phyloP scores from a whole-genome alignment of 2,329 filamentous ascomycete species.

The Neoascochyta sp. region DNA sequence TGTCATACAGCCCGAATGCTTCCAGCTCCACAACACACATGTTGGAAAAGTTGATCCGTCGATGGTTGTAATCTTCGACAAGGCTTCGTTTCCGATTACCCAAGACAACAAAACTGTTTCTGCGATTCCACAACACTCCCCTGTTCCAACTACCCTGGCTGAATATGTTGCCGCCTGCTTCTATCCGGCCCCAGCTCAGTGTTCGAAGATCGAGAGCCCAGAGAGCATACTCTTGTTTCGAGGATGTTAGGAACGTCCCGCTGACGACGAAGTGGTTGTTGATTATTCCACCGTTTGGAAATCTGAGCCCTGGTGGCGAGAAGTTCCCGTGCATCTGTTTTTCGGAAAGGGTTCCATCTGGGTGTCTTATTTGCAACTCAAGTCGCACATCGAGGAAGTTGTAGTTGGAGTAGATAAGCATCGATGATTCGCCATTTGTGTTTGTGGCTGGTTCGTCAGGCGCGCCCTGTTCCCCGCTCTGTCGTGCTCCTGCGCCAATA shows the following conservation, averaged over 20 bases:
- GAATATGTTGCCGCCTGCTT: conserved; percentile 87
- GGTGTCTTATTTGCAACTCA: conserved; percentile 81
- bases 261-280: conserved; percentile 97
- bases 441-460: conserved; percentile 27
- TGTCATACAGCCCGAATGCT: conserved; percentile 95
- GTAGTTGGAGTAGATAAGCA: conserved; percentile 99
- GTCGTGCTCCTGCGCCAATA: conserved; percentile 57
- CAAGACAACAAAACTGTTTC: conserved; percentile 93
- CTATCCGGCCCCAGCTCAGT: conserved; percentile 90
- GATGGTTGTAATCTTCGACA: conserved; percentile 97
- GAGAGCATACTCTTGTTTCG: conserved; percentile 94
- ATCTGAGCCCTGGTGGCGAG: conserved; percentile 86
- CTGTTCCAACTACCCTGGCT: conserved; percentile 98
- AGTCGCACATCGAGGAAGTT: conserved; percentile 97
- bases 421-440: conserved; percentile 54
- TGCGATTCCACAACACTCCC: conserved; percentile 85
- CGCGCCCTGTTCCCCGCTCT: conserved; percentile 39
- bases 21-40: conserved; percentile 96
- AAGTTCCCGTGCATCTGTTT: conserved; percentile 83
- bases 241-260: conserved; percentile 94
- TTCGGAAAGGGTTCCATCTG: conserved; percentile 80
- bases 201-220: conserved; percentile 90
- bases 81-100: conserved; percentile 90
- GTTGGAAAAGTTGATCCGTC: conserved; percentile 95
- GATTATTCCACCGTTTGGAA: conserved; percentile 92